Conservation (phyloP, 192 early-diverging fungal genomes). For the Coemansia sp. region DNA sequence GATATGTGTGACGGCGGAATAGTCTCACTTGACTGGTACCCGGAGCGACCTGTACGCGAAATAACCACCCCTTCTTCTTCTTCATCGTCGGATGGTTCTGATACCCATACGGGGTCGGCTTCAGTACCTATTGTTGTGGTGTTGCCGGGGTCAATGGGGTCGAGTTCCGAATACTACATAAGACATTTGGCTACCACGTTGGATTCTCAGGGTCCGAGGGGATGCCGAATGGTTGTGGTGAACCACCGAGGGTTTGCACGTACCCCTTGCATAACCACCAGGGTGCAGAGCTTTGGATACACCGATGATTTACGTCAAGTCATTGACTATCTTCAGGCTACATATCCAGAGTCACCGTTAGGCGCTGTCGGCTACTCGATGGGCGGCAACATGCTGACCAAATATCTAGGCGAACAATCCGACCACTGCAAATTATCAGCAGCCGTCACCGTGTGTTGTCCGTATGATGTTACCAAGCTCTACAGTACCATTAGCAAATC, state of each 20-base stretch:
- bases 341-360: constrained; percentile 1
- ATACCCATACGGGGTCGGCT: neutral
- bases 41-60: neutral
- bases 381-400: constrained; percentile 14
- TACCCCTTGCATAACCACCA: constrained; percentile 1
- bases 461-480: constrained; percentile 1
- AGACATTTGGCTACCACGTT: constrained; percentile 14
- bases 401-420: constrained; percentile 8
- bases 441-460: constrained; percentile 16
- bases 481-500: constrained; percentile 6
- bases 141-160: constrained; percentile 5
- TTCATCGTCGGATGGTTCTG: neutral
- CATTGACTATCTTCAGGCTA: neutral
- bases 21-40: constrained; percentile 26
- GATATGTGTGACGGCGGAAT: constrained; percentile 9
- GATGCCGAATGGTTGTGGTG: constrained; percentile 9
- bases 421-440: constrained; percentile 4
- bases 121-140: constrained; percentile 11
- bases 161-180: constrained; percentile 21
- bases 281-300: neutral
- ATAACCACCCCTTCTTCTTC: neutral
- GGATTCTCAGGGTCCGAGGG: neutral
- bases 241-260: constrained; percentile 18
- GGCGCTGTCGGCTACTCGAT: constrained; percentile 14
- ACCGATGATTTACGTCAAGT: constrained; percentile 14